phyloP scores from a whole-genome alignment of 2,329 filamentous ascomycete genomes.

The Cytospora piceicola region DNA sequence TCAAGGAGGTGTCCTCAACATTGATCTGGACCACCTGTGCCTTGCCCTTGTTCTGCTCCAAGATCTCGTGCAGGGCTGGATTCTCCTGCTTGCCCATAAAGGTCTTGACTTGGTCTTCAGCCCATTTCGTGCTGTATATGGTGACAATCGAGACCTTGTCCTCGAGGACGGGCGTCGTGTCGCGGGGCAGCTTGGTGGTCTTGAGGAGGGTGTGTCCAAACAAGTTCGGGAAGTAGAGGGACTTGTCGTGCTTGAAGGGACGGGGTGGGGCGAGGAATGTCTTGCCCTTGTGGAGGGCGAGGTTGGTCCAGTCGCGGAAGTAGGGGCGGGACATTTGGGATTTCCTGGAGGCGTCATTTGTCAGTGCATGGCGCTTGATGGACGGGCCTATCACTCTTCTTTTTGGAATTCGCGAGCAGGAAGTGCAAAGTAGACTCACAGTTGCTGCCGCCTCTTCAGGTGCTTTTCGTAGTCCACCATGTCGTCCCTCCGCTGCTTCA shows the following conservation, averaged over 20 bases:
- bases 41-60: constrained; percentile 56
- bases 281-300: constrained; percentile 83
- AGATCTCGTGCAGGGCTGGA: constrained; percentile 65
- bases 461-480: constrained; percentile 88
- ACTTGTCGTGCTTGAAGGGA: constrained; percentile 80
- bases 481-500: constrained; percentile 73
- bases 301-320: constrained; percentile 92
- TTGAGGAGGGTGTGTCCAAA: constrained; percentile 75
- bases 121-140: constrained; percentile 85
- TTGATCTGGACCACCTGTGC: constrained; percentile 87
- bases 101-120: constrained; percentile 74
- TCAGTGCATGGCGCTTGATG: not conserved
- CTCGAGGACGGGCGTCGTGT: constrained; percentile 76
- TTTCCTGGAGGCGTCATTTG: constrained; percentile 53
- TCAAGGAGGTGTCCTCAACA: constrained; percentile 72
- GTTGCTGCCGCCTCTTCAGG: constrained; percentile 71
- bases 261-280: constrained; percentile 84
- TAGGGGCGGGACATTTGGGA: constrained; percentile 83
- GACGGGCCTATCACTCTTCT: too few relatives aligned
- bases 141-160: constrained; percentile 79
- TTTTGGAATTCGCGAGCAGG: not conserved
- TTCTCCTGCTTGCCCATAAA: constrained; percentile 72
- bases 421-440: constrained; percentile 56
- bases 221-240: constrained; percentile 94
- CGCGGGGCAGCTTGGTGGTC: constrained; percentile 49